phyloP scores from a whole-genome alignment of 305 asterid species.

The Solanum hybrid region DNA sequence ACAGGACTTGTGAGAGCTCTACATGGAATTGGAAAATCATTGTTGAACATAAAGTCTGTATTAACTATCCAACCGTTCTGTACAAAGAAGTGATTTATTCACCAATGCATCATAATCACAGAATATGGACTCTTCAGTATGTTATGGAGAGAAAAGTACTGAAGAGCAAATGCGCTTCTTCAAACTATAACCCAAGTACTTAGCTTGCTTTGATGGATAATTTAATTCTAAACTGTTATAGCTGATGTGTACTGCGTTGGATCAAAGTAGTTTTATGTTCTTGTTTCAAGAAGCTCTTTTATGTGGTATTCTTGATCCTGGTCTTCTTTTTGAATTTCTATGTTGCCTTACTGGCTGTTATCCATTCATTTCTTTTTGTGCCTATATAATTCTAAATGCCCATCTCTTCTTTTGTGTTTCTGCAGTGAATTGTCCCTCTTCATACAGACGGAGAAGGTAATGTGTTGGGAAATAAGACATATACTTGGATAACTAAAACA shows the following conservation, averaged over 20 bases:
- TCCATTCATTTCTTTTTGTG: background rate
- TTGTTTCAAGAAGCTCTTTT: background rate
- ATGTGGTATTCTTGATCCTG: background rate
- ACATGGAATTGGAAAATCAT: background rate
- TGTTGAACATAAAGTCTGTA: background rate
- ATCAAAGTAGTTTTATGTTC: background rate
- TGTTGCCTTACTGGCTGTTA: background rate
- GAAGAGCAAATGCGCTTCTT: background rate
- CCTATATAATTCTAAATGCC: background rate
- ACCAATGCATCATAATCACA: background rate
- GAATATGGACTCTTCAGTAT: background rate
- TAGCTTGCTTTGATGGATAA: background rate
- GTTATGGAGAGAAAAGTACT: background rate
- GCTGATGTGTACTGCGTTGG: background rate
- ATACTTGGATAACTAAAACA: background rate
- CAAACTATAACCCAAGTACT: background rate
- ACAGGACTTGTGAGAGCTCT: background rate
- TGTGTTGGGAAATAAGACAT: background rate
- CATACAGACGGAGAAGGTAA: background rate
- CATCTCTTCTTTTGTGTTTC: background rate
- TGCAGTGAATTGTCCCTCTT: slow-evolving; percentile 8
- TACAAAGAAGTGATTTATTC: background rate
- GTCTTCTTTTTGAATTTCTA: background rate
- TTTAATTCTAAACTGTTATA: background rate
- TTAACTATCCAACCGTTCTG: background rate